Evolutionary conservation across 371 early-diverging fungal species (phyloP), one percentile per base, ranked within the genome.

Genomic region (Batkoa obscura): DNA sequence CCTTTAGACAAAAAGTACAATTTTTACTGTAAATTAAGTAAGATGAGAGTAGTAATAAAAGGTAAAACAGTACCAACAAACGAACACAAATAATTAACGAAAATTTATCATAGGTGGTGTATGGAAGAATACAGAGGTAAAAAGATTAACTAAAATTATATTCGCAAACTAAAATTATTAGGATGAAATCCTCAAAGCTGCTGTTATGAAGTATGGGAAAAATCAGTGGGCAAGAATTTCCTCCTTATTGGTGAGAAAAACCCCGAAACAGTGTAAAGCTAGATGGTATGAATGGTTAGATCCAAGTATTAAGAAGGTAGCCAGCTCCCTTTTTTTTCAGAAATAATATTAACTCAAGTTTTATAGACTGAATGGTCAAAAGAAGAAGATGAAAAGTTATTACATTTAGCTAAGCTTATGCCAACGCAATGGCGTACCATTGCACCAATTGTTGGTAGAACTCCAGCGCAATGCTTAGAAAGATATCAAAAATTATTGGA

Each of bases 401-500:
- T 97, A 42, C 95, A 97, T 70, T 73, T 95, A 54, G 98, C 95
- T 15, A 94, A 95, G 68, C 69, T 95, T 34, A 93, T 97, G 94
- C 95, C 96, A n/a, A 94, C 94, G 0, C 98, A 97, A 66, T 97
- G 97, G 97, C 77, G 95, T 51, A 97, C 98, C 1, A 94, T 95
- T 60, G 94, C 98, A 2, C 94, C 95, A 5, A 89, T 95, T 50
- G 94, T 97, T 33, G 98, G 95, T 2, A 77, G 98, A 42, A 93
- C 98, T n/a, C 84, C 98, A 2, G 83, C 91, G n/a, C 94, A 95
- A 68, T 97, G 98, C 69, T 67, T 97, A 58, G 95, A 94, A 63
- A 72, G 94, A 57, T 97, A 97, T 66, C 94, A 95, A 63, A 72
- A 79, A 62, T 78, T 97, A 49, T 70, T 97, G 59, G 95, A 95